These are phyloP conservation scores for Teratosphaeriaceae sp. DNA, from an alignment of 2,329 filamentous ascomycete species.

Conservation along the genomic window DNA sequence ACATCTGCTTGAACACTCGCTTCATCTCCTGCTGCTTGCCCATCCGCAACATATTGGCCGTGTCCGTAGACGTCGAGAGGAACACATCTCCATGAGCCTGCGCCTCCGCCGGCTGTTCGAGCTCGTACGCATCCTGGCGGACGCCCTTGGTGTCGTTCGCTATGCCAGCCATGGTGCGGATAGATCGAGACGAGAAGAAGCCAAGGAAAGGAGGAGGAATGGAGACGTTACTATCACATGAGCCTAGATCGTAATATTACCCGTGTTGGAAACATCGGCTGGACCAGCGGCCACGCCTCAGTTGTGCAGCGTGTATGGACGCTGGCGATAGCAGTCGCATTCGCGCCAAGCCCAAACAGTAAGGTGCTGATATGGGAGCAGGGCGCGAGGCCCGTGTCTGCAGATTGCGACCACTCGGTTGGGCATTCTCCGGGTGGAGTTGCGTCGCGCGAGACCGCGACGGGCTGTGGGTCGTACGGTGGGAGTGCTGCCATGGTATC, in stretches of 20 bases:
- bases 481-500: no score
- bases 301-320: background rate
- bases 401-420: no score
- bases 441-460: no score
- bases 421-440: no score
- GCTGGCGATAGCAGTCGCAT: background rate
- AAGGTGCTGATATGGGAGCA: no score
- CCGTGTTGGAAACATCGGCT: no score
- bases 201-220: background rate
- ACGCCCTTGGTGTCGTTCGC: background rate
- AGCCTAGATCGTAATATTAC: no score
- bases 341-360: background rate
- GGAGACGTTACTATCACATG: no score
- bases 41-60: conserved; percentile 41
- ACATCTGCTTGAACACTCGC: conserved; percentile 44
- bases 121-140: background rate
- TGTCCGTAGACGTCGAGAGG: conserved; percentile 22
- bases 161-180: background rate
- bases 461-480: no score
- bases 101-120: background rate
- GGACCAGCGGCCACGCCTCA: background rate
- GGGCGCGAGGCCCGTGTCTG: no score
- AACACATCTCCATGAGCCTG: background rate
- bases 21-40: conserved; percentile 44
- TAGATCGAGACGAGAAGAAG: background rate